A percentile compares a stretch with the other conserved stretches of the same genome.
Evolutionary conservation across 2,329 filamentous ascomycete species (phyloP).

Genomic region (Blumeriella jaapii): DNA sequence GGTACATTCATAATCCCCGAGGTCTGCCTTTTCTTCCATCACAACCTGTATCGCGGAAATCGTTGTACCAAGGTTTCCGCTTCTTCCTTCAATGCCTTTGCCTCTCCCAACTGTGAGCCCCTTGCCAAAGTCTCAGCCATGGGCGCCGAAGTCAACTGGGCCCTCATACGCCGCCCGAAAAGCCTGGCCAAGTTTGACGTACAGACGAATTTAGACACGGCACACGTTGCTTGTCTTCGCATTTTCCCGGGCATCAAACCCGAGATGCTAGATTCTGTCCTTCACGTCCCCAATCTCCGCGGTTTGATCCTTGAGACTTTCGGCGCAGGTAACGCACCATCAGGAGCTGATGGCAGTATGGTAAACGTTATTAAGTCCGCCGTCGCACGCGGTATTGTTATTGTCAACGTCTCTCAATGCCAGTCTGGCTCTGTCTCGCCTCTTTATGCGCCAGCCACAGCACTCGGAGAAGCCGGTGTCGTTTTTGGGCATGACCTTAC

Average conservation of each 20-base stretch:
- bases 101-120: constrained; percentile 53
- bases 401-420: constrained; percentile 61
- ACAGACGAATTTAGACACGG: constrained; percentile 49
- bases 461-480: constrained; percentile 53
- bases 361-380: constrained; percentile 52
- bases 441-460: constrained; percentile 46
- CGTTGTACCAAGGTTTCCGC: constrained; percentile 58
- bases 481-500: constrained; percentile 60
- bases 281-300: constrained; percentile 48
- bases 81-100: constrained; percentile 57
- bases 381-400: constrained; percentile 54
- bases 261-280: constrained; percentile 57
- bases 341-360: constrained; percentile 45
- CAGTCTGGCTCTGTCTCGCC: constrained; percentile 42
- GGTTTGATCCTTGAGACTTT: constrained; percentile 62
- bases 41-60: constrained; percentile 59
- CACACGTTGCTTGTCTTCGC: constrained; percentile 57
- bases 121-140: constrained; percentile 50
- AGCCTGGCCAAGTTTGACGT: constrained; percentile 48
- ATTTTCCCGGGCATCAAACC: constrained; percentile 65
- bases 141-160: constrained; percentile 53
- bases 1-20: constrained; percentile 66
- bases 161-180: constrained; percentile 46
- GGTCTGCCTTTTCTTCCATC: constrained; percentile 64
- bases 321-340: constrained; percentile 59